Base-by-base conservation (phyloP, 768 basidiomycete species). In the Vararia minispora region DNA sequence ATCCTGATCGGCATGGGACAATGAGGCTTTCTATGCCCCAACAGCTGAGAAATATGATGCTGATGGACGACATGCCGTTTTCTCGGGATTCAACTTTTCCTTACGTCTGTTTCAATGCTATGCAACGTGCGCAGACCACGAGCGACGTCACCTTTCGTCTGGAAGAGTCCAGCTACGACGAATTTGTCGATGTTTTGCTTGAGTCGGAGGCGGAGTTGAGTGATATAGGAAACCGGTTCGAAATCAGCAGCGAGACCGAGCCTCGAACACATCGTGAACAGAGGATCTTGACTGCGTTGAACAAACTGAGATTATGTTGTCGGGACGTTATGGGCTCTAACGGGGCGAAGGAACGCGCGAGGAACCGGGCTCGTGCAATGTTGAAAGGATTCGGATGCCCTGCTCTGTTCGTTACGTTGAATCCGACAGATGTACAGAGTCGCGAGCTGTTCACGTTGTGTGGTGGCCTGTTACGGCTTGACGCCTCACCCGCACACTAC, bases 371-470 rank as follows among this genome's bases (percentile, higher is more conserved):
- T 17, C 11, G 35, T 12, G 35, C n/a, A 8, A 2, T 37, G 24
- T 13, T 37, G 20, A 37, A 37, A 16, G n/a, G n/a, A 10, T 17
- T 11, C 13, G 35, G 35, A 6, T 37, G 35, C 17, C 35, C 35
- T 1, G 35, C 35, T 16, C 18, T 37, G 2, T 37, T 37, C 13
- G 23, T 37, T 1, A 37, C 35, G 5, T 20, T 37, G 24, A 69
- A 69, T 51, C 68, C 68, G 16, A 57, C 59, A 13, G 65, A 66
- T 39, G 47, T 64, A 0, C 56, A 64, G 25, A 65, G 62, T 47
- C 66, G 65, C 1, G 2, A 71, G 2, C 54, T 72, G 1, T 57
- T 58, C 24, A 57, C 69, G 33, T 33, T 69, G 0, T 52, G 54
- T 1, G 65, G 68, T 0, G 21, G 18, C 2, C 55, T 66, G 0